Conservation (phyloP, 345 rosid species). For the Populus alba region DNA sequence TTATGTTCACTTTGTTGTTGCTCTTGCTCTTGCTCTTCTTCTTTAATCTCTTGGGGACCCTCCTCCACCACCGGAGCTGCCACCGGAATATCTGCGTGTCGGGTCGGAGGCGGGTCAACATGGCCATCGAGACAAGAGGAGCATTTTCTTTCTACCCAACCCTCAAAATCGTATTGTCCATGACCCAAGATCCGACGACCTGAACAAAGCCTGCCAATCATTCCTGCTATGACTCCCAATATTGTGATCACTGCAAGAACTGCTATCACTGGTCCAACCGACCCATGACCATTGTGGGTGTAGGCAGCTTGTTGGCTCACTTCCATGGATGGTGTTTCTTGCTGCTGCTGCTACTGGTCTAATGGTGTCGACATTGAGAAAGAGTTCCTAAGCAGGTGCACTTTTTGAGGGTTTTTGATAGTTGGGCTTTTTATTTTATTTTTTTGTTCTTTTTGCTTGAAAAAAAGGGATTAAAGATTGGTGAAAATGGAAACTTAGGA, state of each 20-base stretch:
- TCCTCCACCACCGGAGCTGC: slow-evolving; percentile 25
- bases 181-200: slow-evolving; percentile 52
- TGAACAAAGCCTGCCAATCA: slow-evolving; percentile 63
- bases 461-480: neutral
- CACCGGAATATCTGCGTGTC: slow-evolving; percentile 21
- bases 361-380: slow-evolving; percentile 39
- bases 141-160: slow-evolving; percentile 68
- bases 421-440: neutral
- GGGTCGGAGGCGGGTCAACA: slow-evolving; percentile 35
- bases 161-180: slow-evolving; percentile 57
- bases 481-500: slow-evolving; percentile 7
- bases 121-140: slow-evolving; percentile 60
- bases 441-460: neutral
- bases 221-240: slow-evolving; percentile 56
- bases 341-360: slow-evolving; percentile 40
- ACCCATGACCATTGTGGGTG: slow-evolving; percentile 43
- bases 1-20: slow-evolving; percentile 8
- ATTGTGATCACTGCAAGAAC: slow-evolving; percentile 57
- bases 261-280: slow-evolving; percentile 63
- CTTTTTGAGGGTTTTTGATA: slow-evolving; percentile 15
- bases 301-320: slow-evolving; percentile 33
- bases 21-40: slow-evolving; percentile 20
- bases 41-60: slow-evolving; percentile 22
- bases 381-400: slow-evolving; percentile 13
- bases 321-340: slow-evolving; percentile 28